Percentiles rank a stretch among this genome's conserved stretches.
Evolutionary conservation across 768 basidiomycete species (phyloP).

Genomic region (Phallus indusiatus): DNA sequence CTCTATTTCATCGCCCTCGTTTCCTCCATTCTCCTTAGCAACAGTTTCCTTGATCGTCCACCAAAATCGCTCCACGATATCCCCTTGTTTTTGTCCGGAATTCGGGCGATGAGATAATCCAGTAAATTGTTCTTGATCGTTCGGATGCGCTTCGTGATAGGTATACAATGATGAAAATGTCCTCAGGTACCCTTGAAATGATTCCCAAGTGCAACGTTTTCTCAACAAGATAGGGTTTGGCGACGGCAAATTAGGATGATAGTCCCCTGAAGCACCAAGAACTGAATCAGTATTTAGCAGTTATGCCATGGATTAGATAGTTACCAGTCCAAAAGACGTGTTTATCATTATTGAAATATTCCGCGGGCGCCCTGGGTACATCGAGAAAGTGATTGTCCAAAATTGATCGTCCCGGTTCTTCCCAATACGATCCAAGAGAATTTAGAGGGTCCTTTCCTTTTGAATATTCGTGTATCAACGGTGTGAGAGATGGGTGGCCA

Average conservation of each 20-base stretch:
- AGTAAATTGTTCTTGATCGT: slow-evolving; percentile 33
- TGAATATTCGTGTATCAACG: slow-evolving; percentile 51
- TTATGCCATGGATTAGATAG: background rate
- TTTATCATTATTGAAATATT: slow-evolving; percentile 34
- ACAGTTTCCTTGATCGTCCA: slow-evolving; percentile 36
- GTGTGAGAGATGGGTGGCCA: slow-evolving; percentile 44
- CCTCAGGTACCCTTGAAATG: slow-evolving; percentile 56
- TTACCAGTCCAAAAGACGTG: slow-evolving; percentile 53
- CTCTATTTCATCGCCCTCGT: slow-evolving; percentile 21
- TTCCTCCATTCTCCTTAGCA: slow-evolving; percentile 17
- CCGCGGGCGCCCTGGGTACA: slow-evolving; percentile 43
- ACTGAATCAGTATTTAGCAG: background rate
- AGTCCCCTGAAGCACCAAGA: slow-evolving; percentile 22
- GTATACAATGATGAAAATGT: slow-evolving; percentile 65
- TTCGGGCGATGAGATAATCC: slow-evolving; percentile 11
- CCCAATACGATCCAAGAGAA: slow-evolving; percentile 66
- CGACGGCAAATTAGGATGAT: slow-evolving; percentile 30
- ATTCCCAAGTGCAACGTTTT: slow-evolving; percentile 54
- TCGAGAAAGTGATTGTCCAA: slow-evolving; percentile 61
- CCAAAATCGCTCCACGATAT: slow-evolving; percentile 59
- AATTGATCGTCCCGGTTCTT: slow-evolving; percentile 71
- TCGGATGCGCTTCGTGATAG: slow-evolving; percentile 53
- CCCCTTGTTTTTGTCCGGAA: slow-evolving; percentile 33
- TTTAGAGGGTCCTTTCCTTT: slow-evolving; percentile 45
- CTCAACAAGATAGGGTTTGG: slow-evolving; percentile 43